phyloP scores from a whole-genome alignment of 73 alveolate genomes.

The Stentor coeruleus region DNA sequence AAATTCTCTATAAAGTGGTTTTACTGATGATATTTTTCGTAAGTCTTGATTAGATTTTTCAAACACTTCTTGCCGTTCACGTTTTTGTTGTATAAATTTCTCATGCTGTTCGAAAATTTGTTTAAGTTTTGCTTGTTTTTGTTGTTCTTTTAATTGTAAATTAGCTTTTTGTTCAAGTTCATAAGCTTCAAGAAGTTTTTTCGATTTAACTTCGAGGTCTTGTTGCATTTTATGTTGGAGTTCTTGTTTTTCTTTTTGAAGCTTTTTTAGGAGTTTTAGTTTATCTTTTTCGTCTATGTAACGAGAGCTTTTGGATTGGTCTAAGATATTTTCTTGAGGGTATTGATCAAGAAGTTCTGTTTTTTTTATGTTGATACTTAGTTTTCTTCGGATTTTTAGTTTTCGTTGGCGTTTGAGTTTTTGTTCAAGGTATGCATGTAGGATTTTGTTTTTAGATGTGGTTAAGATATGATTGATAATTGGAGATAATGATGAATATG shows the following conservation, averaged over 20 bases:
- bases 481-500: too few relatives aligned
- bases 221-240: not conserved
- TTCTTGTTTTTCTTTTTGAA: not conserved
- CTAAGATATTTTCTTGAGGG: too few relatives aligned
- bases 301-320: too few relatives aligned
- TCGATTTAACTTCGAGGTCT: not conserved
- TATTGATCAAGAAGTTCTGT: too few relatives aligned
- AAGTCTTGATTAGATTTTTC: not conserved
- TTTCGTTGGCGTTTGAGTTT: too few relatives aligned
- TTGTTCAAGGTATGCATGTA: too few relatives aligned
- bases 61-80: not conserved
- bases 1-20: not conserved
- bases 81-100: not conserved
- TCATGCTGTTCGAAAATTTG: not conserved
- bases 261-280: not conserved
- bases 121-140: not conserved
- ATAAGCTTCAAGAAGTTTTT: not conserved
- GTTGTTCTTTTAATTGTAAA: not conserved
- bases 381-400: too few relatives aligned
- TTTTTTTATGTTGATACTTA: too few relatives aligned
- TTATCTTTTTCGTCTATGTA: not conserved
- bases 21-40: constrained; percentile 1
- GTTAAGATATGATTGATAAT: too few relatives aligned
- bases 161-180: not conserved
- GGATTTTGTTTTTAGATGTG: too few relatives aligned